Evolutionary conservation across 306 rosid genomes (phyloP).

Genomic region (Pterocarpus macrocarpus): DNA sequence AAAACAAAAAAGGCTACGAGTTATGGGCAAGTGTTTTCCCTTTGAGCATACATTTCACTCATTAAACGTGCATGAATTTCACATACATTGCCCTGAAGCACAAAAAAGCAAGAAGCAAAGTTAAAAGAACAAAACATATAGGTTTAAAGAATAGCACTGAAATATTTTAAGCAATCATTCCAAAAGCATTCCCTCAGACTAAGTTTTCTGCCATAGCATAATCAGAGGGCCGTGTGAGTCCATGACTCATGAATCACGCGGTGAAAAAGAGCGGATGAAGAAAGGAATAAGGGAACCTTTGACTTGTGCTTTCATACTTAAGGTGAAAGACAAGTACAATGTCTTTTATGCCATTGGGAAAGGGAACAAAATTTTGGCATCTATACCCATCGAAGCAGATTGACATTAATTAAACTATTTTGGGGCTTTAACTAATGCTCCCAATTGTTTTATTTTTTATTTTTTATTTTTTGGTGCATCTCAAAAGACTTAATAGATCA

Average conservation of each 20-base stretch:
- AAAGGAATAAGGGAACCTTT: neutral
- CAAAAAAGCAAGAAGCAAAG: neutral
- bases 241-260: slow-evolving; percentile 35
- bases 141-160: neutral
- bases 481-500: neutral
- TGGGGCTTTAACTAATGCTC: neutral
- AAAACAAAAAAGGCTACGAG: neutral
- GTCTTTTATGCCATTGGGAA: slow-evolving; percentile 3
- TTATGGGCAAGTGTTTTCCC: neutral
- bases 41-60: slow-evolving; percentile 18
- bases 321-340: neutral
- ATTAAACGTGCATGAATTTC: slow-evolving; percentile 23
- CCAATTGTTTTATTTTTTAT: neutral
- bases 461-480: neutral
- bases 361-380: slow-evolving; percentile 23
- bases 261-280: neutral
- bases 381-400: neutral
- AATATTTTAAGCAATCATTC: slow-evolving; percentile 30
- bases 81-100: neutral
- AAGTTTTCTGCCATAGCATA: neutral
- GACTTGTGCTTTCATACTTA: slow-evolving; percentile 8
- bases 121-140: neutral
- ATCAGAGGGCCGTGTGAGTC: neutral
- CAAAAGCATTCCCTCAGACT: neutral
- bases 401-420: neutral